Base-by-base conservation (phyloP, 208 protist genomes). In the Acanthamoeba castellanii region DNA sequence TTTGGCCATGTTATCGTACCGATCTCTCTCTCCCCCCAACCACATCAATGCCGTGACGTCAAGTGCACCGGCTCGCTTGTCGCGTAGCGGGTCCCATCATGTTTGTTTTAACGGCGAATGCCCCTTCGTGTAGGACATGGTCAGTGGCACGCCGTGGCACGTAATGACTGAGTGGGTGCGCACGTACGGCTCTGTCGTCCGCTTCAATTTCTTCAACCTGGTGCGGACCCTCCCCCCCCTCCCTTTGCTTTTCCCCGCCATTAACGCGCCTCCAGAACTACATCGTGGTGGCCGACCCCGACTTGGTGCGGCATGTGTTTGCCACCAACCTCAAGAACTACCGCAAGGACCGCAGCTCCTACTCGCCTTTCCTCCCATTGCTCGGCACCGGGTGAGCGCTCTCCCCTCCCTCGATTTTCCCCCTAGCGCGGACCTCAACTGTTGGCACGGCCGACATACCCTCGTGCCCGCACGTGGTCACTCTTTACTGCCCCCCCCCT, bases 311-410 rank as follows among this genome's bases (percentile, higher is more conserved):
- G 74, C 98, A 98, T 30, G 97, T 98, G 22, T 96, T 98, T 0
- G 93, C 98, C 68, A 98, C 97, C n/a, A 96, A 98, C 81, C 98
- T 98, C 96, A 96, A 97, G 66, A 98, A 97, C 94, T 98, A 98
- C 95, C 93, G 95, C 85, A 98, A 98, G 95, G 98, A 97, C 81
- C 96, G 98, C 68, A 97, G 95, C 16, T 96, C 96, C 27, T 98
- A 98, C 96, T 98, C 98, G 87, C 98, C 98, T 88, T 98, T 98
- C 92, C 97, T 98, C 96, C 98, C 97, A 82, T 95, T 98, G 11
- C 97, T 98, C 84, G 98, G 98, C 59, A 98, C 96, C 5, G 70
- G 70, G 70, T 78, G 7, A 45, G 5, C 7, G 7, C 8, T 78
- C 13, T 45, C 70, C 32, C 37, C 2, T 78, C 32, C 22, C 13